A percentile compares a stretch with the other conserved stretches of the same genome.
Conservation (phyloP, 306 rosid genomes). For the Sphenostylis stenocarpa region DNA sequence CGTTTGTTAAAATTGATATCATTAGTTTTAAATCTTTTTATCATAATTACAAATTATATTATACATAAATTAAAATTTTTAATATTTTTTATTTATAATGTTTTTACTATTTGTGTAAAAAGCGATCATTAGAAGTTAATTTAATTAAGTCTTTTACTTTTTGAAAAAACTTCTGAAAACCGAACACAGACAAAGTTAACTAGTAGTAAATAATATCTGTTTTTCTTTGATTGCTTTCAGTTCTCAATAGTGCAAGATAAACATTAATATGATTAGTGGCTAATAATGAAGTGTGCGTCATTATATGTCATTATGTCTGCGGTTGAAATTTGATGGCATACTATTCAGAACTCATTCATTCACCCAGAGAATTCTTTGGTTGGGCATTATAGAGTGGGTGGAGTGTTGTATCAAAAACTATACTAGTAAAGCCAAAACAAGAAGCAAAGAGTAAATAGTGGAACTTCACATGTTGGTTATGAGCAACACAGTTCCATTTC, state of each 20-base stretch:
- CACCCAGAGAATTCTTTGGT: conserved; percentile 26
- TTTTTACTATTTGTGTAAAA: not conserved
- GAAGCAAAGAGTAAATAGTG: not conserved
- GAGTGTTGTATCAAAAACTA: conserved; percentile 31
- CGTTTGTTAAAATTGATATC: too few relatives aligned
- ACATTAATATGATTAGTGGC: conserved; percentile 30
- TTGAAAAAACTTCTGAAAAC: not conserved
- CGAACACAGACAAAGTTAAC: not conserved
- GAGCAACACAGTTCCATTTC: not conserved
- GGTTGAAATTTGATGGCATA: conserved; percentile 37
- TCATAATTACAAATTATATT: too few relatives aligned
- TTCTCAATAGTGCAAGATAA: not conserved
- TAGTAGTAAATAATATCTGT: not conserved
- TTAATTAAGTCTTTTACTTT: not conserved
- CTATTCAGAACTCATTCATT: conserved; percentile 25
- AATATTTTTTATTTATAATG: too few relatives aligned
- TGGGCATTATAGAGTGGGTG: conserved; percentile 27
- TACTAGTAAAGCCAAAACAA: conserved; percentile 24
- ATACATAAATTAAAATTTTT: too few relatives aligned
- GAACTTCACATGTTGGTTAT: not conserved
- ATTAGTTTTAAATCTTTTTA: too few relatives aligned
- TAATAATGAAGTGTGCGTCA: conserved; percentile 32
- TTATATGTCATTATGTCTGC: conserved; percentile 35
- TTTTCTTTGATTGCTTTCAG: conserved; percentile 1
- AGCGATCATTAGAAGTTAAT: too few relatives aligned